Percentiles rank a stretch among this genome's conserved stretches.
These are phyloP conservation scores for Exsudoporus frostii DNA, from an alignment of 768 basidiomycete species.

Conservation along the genomic window DNA sequence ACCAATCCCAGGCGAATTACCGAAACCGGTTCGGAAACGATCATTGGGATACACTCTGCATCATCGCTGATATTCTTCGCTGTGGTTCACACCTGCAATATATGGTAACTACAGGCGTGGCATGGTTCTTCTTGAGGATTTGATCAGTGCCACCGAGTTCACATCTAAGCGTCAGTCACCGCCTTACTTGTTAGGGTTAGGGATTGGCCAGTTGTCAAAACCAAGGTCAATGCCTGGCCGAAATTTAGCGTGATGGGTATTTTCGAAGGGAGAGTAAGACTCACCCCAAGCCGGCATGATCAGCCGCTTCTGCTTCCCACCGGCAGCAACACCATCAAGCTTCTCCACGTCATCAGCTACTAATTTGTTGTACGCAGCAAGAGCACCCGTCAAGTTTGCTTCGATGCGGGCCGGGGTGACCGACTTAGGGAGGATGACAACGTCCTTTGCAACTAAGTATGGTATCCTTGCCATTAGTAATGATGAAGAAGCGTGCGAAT, in stretches of 20 bases:
- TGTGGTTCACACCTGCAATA: background rate
- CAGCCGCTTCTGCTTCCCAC: conserved; percentile 67
- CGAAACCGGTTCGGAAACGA: background rate
- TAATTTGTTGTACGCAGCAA: conserved; percentile 45
- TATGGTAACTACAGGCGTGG: background rate
- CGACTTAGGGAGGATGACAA: conserved; percentile 73
- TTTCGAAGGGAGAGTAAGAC: conserved; percentile 24
- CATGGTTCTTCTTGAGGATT: background rate
- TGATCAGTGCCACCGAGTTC: background rate
- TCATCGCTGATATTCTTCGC: background rate
- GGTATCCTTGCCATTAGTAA: background rate
- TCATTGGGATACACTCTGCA: background rate
- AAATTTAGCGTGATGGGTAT: conserved; percentile 11
- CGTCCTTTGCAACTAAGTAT: conserved; percentile 65
- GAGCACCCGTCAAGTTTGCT: conserved; percentile 52
- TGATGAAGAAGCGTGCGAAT: conserved; percentile 6
- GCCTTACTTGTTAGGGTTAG: conserved; percentile 5
- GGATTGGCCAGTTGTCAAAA: conserved; percentile 58
- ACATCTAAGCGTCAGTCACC: background rate
- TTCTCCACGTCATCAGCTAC: conserved; percentile 48
- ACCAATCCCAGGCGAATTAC: background rate
- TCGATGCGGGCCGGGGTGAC: conserved; percentile 69
- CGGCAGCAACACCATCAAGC: conserved; percentile 54
- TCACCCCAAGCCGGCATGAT: conserved; percentile 69
- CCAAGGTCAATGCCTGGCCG: conserved; percentile 58